Percentiles rank a stretch among this genome's conserved stretches.
These are phyloP conservation scores for Powellomyces hirtus DNA, from an alignment of 192 early-diverging fungal species.

Conservation along the genomic window DNA sequence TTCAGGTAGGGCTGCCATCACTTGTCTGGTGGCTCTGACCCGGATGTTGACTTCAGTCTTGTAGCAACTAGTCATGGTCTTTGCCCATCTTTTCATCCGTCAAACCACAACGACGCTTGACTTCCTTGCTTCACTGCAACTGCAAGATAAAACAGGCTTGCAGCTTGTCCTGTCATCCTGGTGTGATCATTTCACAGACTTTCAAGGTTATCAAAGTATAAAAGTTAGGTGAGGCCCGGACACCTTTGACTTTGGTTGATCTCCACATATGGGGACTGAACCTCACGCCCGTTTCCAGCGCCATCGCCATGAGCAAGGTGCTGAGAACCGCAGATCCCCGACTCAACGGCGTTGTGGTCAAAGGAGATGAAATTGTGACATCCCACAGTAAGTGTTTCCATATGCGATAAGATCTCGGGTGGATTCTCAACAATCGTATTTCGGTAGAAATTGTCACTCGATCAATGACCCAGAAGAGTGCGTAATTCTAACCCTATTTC, in stretches of 20 bases:
- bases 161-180: constrained; percentile 74
- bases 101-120: constrained; percentile 50
- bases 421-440: neutral
- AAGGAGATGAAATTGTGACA: constrained; percentile 75
- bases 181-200: constrained; percentile 79
- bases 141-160: constrained; percentile 68
- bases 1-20: constrained; percentile 56
- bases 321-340: constrained; percentile 66
- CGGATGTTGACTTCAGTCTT: neutral
- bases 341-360: constrained; percentile 63
- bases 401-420: neutral
- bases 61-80: constrained; percentile 78
- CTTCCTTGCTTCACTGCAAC: constrained; percentile 61
- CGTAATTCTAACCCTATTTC: neutral
- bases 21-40: neutral
- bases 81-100: constrained; percentile 84
- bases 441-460: constrained; percentile 54
- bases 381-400: constrained; percentile 36
- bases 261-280: too few relatives aligned
- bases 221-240: constrained; percentile 80
- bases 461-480: constrained; percentile 50
- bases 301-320: constrained; percentile 70
- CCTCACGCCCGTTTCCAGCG: constrained; percentile 41
- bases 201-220: constrained; percentile 78
- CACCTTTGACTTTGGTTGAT: too few relatives aligned